phyloP scores from a whole-genome alignment of 78 protist species.

The Guillardia theta region DNA sequence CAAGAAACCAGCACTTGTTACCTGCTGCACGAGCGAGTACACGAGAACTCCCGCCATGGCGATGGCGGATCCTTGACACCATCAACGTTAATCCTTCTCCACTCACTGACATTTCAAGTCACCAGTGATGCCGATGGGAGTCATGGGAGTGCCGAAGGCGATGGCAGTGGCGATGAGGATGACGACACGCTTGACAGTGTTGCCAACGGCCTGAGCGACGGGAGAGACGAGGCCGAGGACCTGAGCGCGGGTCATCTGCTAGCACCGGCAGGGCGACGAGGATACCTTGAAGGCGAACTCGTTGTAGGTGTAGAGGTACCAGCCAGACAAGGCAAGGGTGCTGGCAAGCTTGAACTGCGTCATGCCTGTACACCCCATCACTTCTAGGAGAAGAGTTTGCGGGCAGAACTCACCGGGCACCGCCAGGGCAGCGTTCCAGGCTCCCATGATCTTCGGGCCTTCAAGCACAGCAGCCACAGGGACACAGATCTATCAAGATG shows the following conservation, averaged over 20 bases:
- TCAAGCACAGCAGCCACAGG: not conserved
- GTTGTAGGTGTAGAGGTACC: constrained; percentile 12
- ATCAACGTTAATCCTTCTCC: too few species aligned
- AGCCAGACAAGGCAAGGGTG: not conserved
- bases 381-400: not conserved
- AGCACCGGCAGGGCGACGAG: not conserved
- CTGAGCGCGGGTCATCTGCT: not conserved
- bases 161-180: constrained; percentile 30
- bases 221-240: constrained; percentile 13
- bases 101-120: too few species aligned
- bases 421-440: not conserved
- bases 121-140: not conserved
- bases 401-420: not conserved
- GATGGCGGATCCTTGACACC: constrained; percentile 2
- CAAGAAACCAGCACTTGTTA: too few species aligned
- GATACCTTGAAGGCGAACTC: not conserved
- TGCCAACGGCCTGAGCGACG: constrained; percentile 27
- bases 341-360: not conserved
- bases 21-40: constrained; percentile 16
- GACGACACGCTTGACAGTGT: constrained; percentile 30
- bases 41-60: constrained; percentile 23
- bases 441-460: not conserved
- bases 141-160: constrained; percentile 34
- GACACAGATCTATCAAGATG: too few species aligned
- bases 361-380: too few species aligned